Percentiles rank a stretch among this genome's conserved stretches.
Evolutionary conservation across 2,329 filamentous ascomycete genomes (phyloP).

Genomic region (Monilinia aucupariae): DNA sequence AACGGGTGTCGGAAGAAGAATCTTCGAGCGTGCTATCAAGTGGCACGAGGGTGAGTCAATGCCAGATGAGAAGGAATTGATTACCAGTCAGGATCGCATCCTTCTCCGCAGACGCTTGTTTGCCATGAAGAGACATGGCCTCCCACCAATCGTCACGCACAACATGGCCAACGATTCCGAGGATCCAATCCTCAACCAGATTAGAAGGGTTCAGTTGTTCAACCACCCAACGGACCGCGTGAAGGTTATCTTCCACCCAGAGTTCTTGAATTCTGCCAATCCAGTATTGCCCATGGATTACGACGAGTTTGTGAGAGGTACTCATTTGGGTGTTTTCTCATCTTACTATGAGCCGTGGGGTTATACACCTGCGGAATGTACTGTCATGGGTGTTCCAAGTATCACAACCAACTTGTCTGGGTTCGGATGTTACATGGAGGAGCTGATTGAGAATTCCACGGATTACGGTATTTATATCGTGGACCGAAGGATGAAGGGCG

Average conservation of each 20-base stretch:
- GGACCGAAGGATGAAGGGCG: conserved; percentile 87
- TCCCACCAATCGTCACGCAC: conserved; percentile 95
- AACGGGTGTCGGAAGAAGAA: conserved; percentile 81
- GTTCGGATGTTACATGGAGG: conserved; percentile 99
- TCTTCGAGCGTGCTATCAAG: conserved; percentile 88
- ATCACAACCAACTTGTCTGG: conserved; percentile 97
- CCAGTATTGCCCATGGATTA: conserved; percentile 94
- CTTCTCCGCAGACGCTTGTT: conserved; percentile 86
- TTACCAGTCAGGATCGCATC: conserved; percentile 87
- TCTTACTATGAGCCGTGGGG: conserved; percentile 99
- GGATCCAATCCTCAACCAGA: conserved; percentile 92
- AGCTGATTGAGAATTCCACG: conserved; percentile 93
- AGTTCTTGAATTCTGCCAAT: conserved; percentile 94
- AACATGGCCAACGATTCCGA: conserved; percentile 96
- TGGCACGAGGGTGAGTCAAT: conserved; percentile 94
- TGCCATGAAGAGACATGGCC: conserved; percentile 86
- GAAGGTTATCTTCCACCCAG: conserved; percentile 96
- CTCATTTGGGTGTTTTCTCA: conserved; percentile 89
- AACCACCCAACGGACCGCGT: conserved; percentile 93
- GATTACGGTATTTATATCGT: conserved; percentile 99
- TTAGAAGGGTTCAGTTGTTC: conserved; percentile 92
- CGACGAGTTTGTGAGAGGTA: conserved; percentile 96
- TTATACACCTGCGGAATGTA: conserved; percentile 96
- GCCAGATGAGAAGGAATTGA: conserved; percentile 94
- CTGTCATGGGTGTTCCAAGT: conserved; percentile 96